Conservation (phyloP, 1,284 basidiomycete genomes). For the Coniferiporia weirii region DNA sequence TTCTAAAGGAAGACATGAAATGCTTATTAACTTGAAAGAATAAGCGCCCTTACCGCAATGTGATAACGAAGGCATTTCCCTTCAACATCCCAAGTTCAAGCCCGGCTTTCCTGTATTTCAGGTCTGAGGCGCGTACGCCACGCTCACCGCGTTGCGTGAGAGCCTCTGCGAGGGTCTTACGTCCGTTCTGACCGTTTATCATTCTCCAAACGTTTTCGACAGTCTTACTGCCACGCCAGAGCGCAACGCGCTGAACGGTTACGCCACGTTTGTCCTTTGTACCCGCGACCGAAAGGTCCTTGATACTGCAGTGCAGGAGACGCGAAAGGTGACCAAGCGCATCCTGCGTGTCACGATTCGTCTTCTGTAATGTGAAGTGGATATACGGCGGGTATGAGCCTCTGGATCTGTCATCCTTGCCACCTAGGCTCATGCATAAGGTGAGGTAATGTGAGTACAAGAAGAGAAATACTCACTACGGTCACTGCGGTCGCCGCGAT, state of each 20-base stretch:
- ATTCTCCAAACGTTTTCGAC: slow-evolving; percentile 83
- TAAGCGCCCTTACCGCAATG: slow-evolving; percentile 59
- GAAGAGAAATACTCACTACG: slow-evolving; percentile 29
- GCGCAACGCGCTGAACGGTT: slow-evolving; percentile 87
- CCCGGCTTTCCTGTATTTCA: slow-evolving; percentile 76
- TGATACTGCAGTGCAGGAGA: slow-evolving; percentile 66
- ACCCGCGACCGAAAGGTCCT: slow-evolving; percentile 86
- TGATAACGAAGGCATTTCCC: slow-evolving; percentile 95
- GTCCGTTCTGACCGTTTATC: slow-evolving; percentile 62
- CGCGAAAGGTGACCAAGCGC: slow-evolving; percentile 79
- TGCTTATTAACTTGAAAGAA: neutral
- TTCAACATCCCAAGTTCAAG: slow-evolving; percentile 93
- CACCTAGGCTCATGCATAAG: slow-evolving; percentile 20
- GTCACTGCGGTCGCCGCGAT: slow-evolving; percentile 29
- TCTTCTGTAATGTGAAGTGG: slow-evolving; percentile 96
- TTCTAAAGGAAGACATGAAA: slow-evolving; percentile 45
- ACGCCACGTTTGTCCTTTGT: slow-evolving; percentile 99
- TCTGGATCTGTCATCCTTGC: slow-evolving; percentile 41
- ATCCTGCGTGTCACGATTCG: slow-evolving; percentile 96
- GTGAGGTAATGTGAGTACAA: neutral
- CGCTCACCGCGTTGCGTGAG: slow-evolving; percentile 77
- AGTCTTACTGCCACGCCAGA: slow-evolving; percentile 75
- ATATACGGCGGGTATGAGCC: slow-evolving; percentile 84
- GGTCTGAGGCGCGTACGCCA: slow-evolving; percentile 85
- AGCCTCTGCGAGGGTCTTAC: slow-evolving; percentile 53